Conservation (phyloP, 768 basidiomycete genomes). For the Boletus eberwhitei region DNA sequence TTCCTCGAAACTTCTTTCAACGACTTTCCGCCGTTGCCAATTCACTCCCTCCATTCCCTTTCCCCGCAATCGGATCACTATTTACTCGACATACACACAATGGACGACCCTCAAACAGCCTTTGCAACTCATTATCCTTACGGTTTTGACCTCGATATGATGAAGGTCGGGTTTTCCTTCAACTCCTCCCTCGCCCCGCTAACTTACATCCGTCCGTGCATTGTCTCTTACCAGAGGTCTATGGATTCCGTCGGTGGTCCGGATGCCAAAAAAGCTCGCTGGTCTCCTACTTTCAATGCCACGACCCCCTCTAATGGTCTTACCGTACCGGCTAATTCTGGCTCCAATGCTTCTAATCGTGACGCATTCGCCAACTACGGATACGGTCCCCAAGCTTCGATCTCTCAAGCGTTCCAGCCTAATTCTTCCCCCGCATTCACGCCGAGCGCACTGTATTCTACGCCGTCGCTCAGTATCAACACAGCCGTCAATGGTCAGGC, state of each 20-base stretch:
- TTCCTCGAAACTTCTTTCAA: slow-evolving; percentile 33
- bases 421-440: slow-evolving; percentile 48
- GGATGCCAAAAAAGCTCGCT: slow-evolving; percentile 86
- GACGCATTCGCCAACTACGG: slow-evolving; percentile 86
- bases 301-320: slow-evolving; percentile 36
- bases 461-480: slow-evolving; percentile 67
- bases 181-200: not conserved
- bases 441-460: slow-evolving; percentile 66
- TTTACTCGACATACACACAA: slow-evolving; percentile 32
- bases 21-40: slow-evolving; percentile 48
- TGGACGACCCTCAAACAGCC: slow-evolving; percentile 75
- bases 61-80: slow-evolving; percentile 20
- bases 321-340: slow-evolving; percentile 35
- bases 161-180: slow-evolving; percentile 57
- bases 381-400: slow-evolving; percentile 72
- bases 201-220: not conserved
- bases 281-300: slow-evolving; percentile 64
- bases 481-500: slow-evolving; percentile 47
- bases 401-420: slow-evolving; percentile 50
- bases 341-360: slow-evolving; percentile 41
- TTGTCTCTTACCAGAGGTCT: slow-evolving; percentile 54
- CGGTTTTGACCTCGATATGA: slow-evolving; percentile 86
- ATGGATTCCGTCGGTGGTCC: slow-evolving; percentile 82
- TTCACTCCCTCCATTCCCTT: slow-evolving; percentile 43
- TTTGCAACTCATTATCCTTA: slow-evolving; percentile 72